Base-by-base conservation (phyloP, 1,139 yeast genomes). In the Nakaseomyces bracarensis region DNA sequence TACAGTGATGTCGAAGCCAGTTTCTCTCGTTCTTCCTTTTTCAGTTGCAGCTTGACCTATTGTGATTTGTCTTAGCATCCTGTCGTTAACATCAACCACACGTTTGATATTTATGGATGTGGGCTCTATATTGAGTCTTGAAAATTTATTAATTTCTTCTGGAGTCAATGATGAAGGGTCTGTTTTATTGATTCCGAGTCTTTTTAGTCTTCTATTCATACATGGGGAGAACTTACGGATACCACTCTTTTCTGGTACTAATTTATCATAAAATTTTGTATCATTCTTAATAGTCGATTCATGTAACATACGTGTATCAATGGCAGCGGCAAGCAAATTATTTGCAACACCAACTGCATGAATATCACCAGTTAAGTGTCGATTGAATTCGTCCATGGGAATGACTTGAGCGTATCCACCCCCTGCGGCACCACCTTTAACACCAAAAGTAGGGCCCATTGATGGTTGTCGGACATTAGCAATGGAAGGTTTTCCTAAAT, bases 401-500 rank as follows among this genome's bases (percentile, higher is more conserved):
- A 91, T 87, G 40, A 91, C 97, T 69, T 91, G 97, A 8, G 97
- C 82, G 68, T 89, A 91, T 47, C 98, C 98, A 63, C 98, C 98
- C 62, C 98, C 98, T 15, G 98, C 97, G 50, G 98, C 98, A 67
- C 98, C 98, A 64, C 97, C 97, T 69, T 89, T 91, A 61, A 91
- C 87, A 67, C 98, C 98, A 59, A 91, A 91, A 16, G 98, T 91
- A 47, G 98, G 98, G 42, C 98, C 98, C 96, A 91, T 89, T 14
- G 95, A 83, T 35, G 98, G 98, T 66, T 91, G 98, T 68, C 98
- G 82, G 46, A 91, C 96, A 61, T 86, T 89, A 49, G 98, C 98
- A 61, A 91, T 82, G 16, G 89, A 89, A 47, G 82, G 78, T 65
- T 84, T 82, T 50, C 82, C 77, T 58, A 89, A 72, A 57, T 86